phyloP scores from a whole-genome alignment of 2,329 filamentous ascomycete genomes.

The Neopestalotiopsis clavispora region DNA sequence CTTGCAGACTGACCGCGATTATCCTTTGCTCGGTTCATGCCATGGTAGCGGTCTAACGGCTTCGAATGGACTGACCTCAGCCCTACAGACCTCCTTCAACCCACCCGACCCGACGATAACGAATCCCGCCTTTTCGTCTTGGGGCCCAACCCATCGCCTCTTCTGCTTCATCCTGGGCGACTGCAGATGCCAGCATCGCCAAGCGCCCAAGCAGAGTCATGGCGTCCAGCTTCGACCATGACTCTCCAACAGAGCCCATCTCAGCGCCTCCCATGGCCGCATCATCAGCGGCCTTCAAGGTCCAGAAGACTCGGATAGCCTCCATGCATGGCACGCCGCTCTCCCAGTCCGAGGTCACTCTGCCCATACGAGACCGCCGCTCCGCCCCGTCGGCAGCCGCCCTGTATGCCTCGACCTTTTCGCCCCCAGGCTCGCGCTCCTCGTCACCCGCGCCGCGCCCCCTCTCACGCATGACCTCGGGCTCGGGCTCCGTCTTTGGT shows the following conservation, averaged over 20 bases:
- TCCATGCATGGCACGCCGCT: slow-evolving; percentile 51
- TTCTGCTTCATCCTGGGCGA: not conserved
- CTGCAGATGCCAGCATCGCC: slow-evolving; percentile 12
- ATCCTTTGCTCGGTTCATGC: not conserved
- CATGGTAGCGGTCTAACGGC: not conserved
- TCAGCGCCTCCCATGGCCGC: slow-evolving; percentile 72
- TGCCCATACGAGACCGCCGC: slow-evolving; percentile 52
- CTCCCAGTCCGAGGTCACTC: slow-evolving; percentile 56
- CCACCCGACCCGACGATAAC: not conserved
- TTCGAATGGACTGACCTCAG: not conserved
- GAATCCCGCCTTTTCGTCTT: not conserved
- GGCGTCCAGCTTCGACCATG: slow-evolving; percentile 55
- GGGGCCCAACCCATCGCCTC: not conserved
- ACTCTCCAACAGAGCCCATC: slow-evolving; percentile 64
- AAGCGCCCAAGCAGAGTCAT: slow-evolving; percentile 11
- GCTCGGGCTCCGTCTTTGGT: slow-evolving; percentile 63
- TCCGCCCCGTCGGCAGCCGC: slow-evolving; percentile 64
- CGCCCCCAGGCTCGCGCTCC: slow-evolving; percentile 71
- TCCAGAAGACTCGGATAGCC: slow-evolving; percentile 67
- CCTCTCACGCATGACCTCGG: slow-evolving; percentile 59
- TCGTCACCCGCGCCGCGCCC: slow-evolving; percentile 68
- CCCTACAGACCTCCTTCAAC: not conserved
- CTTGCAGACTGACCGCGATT: not conserved
- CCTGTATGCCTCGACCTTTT: slow-evolving; percentile 68
- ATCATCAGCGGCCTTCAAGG: slow-evolving; percentile 61